These are phyloP conservation scores for Cyberlindnera subsufficiens DNA, from an alignment of 805 yeast genomes.

Conservation along the genomic window DNA sequence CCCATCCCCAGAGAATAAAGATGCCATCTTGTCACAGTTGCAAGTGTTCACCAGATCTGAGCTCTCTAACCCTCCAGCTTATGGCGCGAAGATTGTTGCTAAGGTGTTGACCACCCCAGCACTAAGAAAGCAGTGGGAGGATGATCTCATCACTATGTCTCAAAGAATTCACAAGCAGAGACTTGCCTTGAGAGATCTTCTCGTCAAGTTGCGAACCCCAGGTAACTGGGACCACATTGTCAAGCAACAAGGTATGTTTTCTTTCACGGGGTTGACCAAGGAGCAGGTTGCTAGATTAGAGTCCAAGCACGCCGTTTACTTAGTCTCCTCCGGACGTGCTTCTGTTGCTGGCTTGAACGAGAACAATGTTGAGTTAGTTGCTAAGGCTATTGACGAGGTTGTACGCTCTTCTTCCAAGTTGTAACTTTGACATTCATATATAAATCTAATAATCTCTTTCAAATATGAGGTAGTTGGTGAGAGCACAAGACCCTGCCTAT, in stretches of 20 bases:
- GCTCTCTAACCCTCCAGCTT: constrained; percentile 90
- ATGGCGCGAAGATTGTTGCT: constrained; percentile 89
- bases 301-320: constrained; percentile 71
- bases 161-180: constrained; percentile 80
- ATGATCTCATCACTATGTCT: constrained; percentile 83
- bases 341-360: constrained; percentile 91
- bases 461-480: too few species aligned
- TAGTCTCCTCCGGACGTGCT: constrained; percentile 82
- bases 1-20: constrained; percentile 37
- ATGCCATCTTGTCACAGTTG: constrained; percentile 70
- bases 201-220: constrained; percentile 66
- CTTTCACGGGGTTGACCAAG: constrained; percentile 80
- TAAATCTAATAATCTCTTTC: too few species aligned
- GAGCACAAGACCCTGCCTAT: too few species aligned
- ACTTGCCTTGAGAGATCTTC: constrained; percentile 50
- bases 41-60: constrained; percentile 73
- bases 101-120: constrained; percentile 62
- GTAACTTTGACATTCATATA: constrained; percentile 2
- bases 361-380: constrained; percentile 70
- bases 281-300: constrained; percentile 77
- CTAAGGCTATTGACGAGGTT: constrained; percentile 76
- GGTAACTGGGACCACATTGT: constrained; percentile 92
- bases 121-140: constrained; percentile 73
- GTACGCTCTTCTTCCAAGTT: constrained; percentile 33
- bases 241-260: constrained; percentile 93